Percentiles rank a stretch among this genome's conserved stretches.
Conservation (phyloP, 2,329 filamentous ascomycete species). For the Penicillium hordei region DNA sequence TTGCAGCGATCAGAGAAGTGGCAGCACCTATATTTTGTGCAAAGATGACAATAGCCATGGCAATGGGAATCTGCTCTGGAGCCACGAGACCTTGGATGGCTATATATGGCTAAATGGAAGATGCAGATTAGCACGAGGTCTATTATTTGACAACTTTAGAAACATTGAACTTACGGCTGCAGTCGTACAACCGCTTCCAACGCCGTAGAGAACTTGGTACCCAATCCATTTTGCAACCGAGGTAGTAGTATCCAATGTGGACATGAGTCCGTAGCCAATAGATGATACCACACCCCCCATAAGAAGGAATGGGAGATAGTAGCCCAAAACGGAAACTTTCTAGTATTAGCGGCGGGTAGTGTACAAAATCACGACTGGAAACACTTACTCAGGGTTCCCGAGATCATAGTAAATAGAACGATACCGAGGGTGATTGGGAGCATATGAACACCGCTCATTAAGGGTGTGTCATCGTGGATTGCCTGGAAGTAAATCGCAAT, state of each 20-base stretch:
- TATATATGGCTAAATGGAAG: slow-evolving; percentile 23
- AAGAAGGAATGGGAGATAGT: slow-evolving; percentile 36
- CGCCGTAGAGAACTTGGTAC: slow-evolving; percentile 32
- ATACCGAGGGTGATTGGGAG: slow-evolving; percentile 33
- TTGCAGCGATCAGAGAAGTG: slow-evolving; percentile 31
- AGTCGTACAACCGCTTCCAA: slow-evolving; percentile 16
- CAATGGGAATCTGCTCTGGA: slow-evolving; percentile 25
- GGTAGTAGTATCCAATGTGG: slow-evolving; percentile 26
- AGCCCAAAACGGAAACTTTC: slow-evolving; percentile 31
- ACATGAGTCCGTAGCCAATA: slow-evolving; percentile 36
- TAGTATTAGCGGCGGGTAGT: not conserved
- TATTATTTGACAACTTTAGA: not conserved
- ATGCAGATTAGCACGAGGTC: not conserved
- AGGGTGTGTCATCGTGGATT: slow-evolving; percentile 36
- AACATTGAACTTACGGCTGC: slow-evolving; percentile 10
- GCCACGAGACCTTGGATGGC: slow-evolving; percentile 29
- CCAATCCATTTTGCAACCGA: slow-evolving; percentile 29
- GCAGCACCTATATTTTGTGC: slow-evolving; percentile 37
- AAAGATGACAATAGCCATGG: slow-evolving; percentile 33
- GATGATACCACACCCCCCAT: slow-evolving; percentile 28
- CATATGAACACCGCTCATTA: slow-evolving; percentile 42
- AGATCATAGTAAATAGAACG: slow-evolving; percentile 10
- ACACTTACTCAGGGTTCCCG: slow-evolving; percentile 6
- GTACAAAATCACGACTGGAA: not conserved
- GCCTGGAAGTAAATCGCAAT: slow-evolving; percentile 46